Evolutionary conservation across 176 grass and related monocot species (phyloP), one percentile per base, ranked within the genome.

Genomic region (Zizania latifolia): DNA sequence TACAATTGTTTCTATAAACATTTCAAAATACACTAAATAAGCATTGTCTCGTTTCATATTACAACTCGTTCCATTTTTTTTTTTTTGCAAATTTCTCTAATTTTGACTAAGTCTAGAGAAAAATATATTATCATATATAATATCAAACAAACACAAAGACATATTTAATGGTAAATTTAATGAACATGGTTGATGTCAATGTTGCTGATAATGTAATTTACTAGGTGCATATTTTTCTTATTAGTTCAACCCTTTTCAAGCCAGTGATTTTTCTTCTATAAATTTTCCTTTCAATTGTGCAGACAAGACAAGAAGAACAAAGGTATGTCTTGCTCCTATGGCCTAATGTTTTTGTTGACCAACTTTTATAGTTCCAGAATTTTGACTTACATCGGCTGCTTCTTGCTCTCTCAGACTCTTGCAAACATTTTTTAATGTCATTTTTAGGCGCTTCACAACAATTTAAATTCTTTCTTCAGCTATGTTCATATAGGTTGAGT

Each of bases 221-320:
- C 40, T 78, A 81, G 0, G 28, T 51, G 26, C 10, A 50, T 23
- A 58, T 43, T 50, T 74, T 36, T 61, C 28, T 66, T 44, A 61
- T 40, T 22, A 38, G 41, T 19, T 74, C 63, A 62, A 79, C 21
- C 32, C 46, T 74, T n/a, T 32, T 65, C 2, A 31, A 55, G 43
- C 0, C 63, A 22, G 27, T 68, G 10, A 62, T 8, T 37, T 75
- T 10, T 58, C 28, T 77, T 68, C 81, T 81, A 22, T 43, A 43
- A 54, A 59, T 50, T 45, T 23, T 48, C 48, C 5, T 38, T 64
- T 43, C 32, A 94, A 86, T 74, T 89, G 92, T 22, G 95, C 92
- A n/a, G 95, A 99, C 84, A 88, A 89, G 54, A 88, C 89, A 16
- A 99, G 91, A 92, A 88, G 72, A 78, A 90, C 88, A 35, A 88